Evolutionary conservation across 192 early-diverging fungal species (phyloP).

Genomic region (Backusella morwellensis): DNA sequence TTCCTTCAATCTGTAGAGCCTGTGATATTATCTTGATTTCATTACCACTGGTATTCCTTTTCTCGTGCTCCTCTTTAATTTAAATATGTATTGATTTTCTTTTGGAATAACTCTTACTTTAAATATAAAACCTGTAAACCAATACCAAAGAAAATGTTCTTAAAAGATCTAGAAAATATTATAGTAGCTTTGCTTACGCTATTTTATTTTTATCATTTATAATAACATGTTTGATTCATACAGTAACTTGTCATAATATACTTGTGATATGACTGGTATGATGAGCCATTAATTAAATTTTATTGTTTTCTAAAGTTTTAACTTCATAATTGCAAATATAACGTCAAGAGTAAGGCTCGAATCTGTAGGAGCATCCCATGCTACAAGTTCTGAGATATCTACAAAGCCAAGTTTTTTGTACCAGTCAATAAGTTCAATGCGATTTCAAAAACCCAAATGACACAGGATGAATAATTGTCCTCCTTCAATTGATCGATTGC

Average conservation of each 20-base stretch:
- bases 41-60: no score
- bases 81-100: no score
- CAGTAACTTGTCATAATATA: neutral
- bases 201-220: neutral
- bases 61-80: no score
- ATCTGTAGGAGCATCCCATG: conserved; percentile 6
- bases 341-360: neutral
- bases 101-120: no score
- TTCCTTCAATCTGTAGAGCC: no score
- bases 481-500: conserved; percentile 24
- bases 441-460: conserved; percentile 39
- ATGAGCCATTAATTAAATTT: neutral
- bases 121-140: no score
- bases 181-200: neutral
- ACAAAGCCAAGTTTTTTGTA: conserved; percentile 45
- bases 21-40: no score
- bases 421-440: conserved; percentile 42
- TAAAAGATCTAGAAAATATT: neutral
- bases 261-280: neutral
- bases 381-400: conserved; percentile 37
- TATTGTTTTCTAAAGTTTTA: neutral
- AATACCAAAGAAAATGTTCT: no score
- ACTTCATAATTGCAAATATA: neutral
- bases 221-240: neutral
- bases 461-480: conserved; percentile 25